These are phyloP conservation scores for Paulownia fortunei DNA, from an alignment of 257 asterid genomes.

Conservation along the genomic window DNA sequence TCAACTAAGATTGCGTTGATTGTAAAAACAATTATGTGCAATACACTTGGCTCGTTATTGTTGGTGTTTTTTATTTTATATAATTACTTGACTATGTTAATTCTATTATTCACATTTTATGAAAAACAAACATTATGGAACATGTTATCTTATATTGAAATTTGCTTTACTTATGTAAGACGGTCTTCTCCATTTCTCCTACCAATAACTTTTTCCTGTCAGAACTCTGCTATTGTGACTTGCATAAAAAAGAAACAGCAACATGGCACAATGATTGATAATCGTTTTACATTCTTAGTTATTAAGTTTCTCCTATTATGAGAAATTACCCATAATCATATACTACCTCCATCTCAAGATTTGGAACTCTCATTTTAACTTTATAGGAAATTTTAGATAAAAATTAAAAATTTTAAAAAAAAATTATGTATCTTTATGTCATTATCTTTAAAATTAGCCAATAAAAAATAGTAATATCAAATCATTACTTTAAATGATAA, in stretches of 20 bases:
- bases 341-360: too few species aligned
- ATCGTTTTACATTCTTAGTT: neutral
- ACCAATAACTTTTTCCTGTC: neutral
- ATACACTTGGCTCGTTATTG: too few species aligned
- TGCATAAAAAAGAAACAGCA: neutral
- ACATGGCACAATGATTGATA: neutral
- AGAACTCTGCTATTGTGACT: neutral
- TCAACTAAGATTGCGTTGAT: too few species aligned
- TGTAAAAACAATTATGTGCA: too few species aligned
- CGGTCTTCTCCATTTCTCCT: neutral
- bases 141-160: neutral
- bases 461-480: too few species aligned
- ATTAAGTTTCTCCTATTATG: neutral
- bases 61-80: too few species aligned
- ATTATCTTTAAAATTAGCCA: too few species aligned
- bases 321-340: neutral
- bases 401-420: too few species aligned
- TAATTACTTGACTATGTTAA: neutral
- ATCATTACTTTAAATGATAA: too few species aligned
- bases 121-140: neutral
- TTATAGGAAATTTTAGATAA: too few species aligned
- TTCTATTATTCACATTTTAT: neutral
- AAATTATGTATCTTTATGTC: too few species aligned
- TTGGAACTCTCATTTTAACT: too few species aligned
- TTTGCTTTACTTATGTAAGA: neutral